These are phyloP conservation scores for Aspergillus pseudotamarii DNA, from an alignment of 2,329 filamentous ascomycete genomes.

Conservation along the genomic window DNA sequence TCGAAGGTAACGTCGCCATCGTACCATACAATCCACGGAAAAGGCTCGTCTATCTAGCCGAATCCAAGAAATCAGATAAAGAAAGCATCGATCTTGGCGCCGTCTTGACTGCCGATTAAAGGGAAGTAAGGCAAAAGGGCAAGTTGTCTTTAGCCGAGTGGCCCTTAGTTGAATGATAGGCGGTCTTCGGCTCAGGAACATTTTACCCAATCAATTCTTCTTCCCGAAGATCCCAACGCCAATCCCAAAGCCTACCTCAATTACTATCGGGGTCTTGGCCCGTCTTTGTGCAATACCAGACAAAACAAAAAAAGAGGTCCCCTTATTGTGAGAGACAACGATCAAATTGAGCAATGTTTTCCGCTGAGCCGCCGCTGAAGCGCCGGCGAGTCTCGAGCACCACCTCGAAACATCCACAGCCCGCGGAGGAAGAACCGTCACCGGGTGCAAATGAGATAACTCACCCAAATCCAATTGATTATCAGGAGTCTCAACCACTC, in stretches of 20 bases:
- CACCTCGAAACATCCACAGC: conserved; percentile 1
- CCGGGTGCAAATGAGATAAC: not conserved
- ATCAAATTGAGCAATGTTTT: not conserved
- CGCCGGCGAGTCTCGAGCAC: conserved; percentile 9
- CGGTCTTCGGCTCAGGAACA: not conserved
- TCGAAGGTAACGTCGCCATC: not conserved
- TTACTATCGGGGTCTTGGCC: not conserved
- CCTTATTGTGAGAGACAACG: not conserved
- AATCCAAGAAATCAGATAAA: not conserved
- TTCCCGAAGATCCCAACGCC: not conserved
- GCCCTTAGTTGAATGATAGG: not conserved
- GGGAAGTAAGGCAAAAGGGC: not conserved
- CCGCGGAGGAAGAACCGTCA: not conserved
- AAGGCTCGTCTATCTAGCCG: not conserved
- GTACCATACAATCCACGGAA: not conserved
- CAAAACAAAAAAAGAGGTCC: not conserved
- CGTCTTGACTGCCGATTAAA: not conserved
- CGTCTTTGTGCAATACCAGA: not conserved
- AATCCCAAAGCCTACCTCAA: not conserved
- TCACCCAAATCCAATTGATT: not conserved
- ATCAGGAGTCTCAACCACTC: not conserved
- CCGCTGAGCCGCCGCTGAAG: conserved; percentile 13
- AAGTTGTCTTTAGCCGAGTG: not conserved
- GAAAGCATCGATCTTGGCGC: not conserved
- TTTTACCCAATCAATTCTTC: not conserved